Evolutionary conservation across 768 basidiomycete species (phyloP).

Genomic region (Zangia roseola): DNA sequence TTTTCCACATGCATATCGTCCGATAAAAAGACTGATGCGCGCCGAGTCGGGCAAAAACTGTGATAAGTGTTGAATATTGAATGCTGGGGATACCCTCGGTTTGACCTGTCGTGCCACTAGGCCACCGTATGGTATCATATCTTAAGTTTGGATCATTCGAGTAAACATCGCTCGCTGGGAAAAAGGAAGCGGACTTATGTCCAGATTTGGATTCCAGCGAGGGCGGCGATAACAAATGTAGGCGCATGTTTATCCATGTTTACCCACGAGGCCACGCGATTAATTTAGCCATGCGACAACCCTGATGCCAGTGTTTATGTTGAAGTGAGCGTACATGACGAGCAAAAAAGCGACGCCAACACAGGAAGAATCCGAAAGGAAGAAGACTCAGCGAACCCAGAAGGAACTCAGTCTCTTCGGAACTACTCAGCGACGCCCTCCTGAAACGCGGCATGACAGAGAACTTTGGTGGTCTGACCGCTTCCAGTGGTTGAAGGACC

Average conservation of each 20-base stretch:
- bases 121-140: too few species aligned
- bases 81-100: too few species aligned
- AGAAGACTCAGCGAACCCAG: neutral
- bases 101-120: too few species aligned
- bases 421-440: too few species aligned
- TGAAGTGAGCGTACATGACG: neutral
- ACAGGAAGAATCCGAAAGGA: slow-evolving; percentile 1
- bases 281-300: neutral
- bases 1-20: neutral
- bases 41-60: too few species aligned
- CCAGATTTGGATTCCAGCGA: neutral
- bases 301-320: too few species aligned
- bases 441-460: too few species aligned
- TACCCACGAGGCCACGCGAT: neutral
- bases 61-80: too few species aligned
- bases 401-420: slow-evolving; percentile 2
- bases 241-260: neutral
- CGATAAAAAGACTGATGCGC: too few species aligned
- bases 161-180: too few species aligned
- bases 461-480: slow-evolving; percentile 16
- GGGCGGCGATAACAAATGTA: neutral
- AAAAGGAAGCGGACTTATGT: neutral
- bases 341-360: neutral
- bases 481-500: slow-evolving; percentile 12
- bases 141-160: too few species aligned